Percentiles rank a stretch among this genome's conserved stretches.
phyloP scores from a whole-genome alignment of 2,329 filamentous ascomycete genomes.

The Claviceps monticola region DNA sequence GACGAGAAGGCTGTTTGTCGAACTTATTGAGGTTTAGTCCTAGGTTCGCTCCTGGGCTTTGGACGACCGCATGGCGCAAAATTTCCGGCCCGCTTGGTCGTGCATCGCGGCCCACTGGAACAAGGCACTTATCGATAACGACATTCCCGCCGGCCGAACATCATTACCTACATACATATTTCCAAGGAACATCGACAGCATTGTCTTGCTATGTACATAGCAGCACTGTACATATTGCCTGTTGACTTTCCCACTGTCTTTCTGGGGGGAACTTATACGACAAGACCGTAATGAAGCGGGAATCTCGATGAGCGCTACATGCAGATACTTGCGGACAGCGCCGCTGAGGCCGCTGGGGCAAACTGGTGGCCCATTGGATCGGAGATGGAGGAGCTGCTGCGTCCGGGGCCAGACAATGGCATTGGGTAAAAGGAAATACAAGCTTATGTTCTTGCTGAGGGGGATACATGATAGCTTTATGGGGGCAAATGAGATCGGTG shows the following conservation, averaged over 20 bases:
- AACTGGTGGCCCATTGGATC: neutral
- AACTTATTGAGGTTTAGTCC: neutral
- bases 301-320: constrained; percentile 9
- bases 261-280: neutral
- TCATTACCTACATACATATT: neutral
- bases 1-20: neutral
- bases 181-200: neutral
- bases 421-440: constrained; percentile 4
- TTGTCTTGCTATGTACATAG: neutral
- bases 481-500: constrained; percentile 8
- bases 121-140: constrained; percentile 6
- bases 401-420: neutral
- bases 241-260: neutral
- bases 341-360: constrained; percentile 4
- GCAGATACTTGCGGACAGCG: constrained; percentile 9
- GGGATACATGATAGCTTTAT: constrained; percentile 7
- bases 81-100: constrained; percentile 8
- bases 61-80: constrained; percentile 8
- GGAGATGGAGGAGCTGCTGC: neutral
- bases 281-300: constrained; percentile 6
- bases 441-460: constrained; percentile 6
- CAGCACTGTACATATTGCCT: neutral
- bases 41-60: neutral
- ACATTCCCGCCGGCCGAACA: neutral
- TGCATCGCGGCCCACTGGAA: neutral